Percentiles rank a stretch among this genome's conserved stretches.
Conservation (phyloP, 2,329 filamentous ascomycete genomes). For the Penicillium janthinellum region DNA sequence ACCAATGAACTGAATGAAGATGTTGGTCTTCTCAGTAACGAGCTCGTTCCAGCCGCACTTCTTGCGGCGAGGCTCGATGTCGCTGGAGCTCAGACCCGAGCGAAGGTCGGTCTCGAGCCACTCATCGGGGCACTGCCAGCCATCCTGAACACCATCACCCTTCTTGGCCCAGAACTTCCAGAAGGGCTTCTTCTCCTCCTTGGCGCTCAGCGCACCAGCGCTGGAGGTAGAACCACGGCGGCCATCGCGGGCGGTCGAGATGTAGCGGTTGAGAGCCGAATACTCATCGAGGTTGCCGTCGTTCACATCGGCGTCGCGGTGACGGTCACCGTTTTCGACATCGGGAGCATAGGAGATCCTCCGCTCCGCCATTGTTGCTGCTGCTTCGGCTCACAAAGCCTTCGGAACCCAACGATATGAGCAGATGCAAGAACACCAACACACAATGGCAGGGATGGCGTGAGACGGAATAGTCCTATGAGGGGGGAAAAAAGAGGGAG, state of each 20-base stretch:
- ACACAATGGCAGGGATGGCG: slow-evolving; percentile 38
- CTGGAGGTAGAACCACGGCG: slow-evolving; percentile 53
- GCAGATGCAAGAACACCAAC: slow-evolving; percentile 39
- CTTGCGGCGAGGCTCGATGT: slow-evolving; percentile 67
- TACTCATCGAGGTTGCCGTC: slow-evolving; percentile 58
- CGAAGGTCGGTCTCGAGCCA: slow-evolving; percentile 70
- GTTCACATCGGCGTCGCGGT: slow-evolving; percentile 33
- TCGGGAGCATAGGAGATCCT: slow-evolving; percentile 49
- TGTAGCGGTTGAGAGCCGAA: slow-evolving; percentile 66
- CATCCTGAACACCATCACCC: slow-evolving; percentile 30
- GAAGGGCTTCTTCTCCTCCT: slow-evolving; percentile 56
- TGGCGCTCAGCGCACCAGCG: slow-evolving; percentile 46
- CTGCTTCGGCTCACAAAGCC: slow-evolving; percentile 43
- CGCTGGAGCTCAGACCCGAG: slow-evolving; percentile 59
- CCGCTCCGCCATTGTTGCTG: slow-evolving; percentile 48
- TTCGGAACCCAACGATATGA: slow-evolving; percentile 41
- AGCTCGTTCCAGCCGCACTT: slow-evolving; percentile 72
- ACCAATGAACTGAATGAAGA: slow-evolving; percentile 72
- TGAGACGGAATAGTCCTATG: slow-evolving; percentile 44
- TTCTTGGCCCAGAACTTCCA: slow-evolving; percentile 58
- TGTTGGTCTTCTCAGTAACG: slow-evolving; percentile 72
- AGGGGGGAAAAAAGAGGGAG: slow-evolving; percentile 21
- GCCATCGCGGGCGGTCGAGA: slow-evolving; percentile 65
- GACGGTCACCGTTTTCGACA: slow-evolving; percentile 46
- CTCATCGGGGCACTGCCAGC: slow-evolving; percentile 61